These are phyloP conservation scores for Penicillium silybi DNA, from an alignment of 495 filamentous ascomycete genomes.

Conservation along the genomic window DNA sequence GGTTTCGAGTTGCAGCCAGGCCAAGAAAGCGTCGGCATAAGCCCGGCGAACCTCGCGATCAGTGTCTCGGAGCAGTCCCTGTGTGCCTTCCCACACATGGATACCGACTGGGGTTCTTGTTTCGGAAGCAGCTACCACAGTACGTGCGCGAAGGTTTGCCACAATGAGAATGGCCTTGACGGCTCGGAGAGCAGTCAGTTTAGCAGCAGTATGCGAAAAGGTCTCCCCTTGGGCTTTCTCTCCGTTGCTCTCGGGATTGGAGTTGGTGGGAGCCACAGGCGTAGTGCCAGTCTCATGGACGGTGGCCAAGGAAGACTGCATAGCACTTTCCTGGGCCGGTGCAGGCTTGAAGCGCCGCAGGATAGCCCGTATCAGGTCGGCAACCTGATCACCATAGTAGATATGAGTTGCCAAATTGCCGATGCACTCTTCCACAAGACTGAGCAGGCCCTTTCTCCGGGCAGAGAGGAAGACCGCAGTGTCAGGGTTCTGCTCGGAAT, in stretches of 20 bases:
- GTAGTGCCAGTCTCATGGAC: slow-evolving; percentile 33
- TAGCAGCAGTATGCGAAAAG: slow-evolving; percentile 70
- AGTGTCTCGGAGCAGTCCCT: slow-evolving; percentile 78
- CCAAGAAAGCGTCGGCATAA: slow-evolving; percentile 75
- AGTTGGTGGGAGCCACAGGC: slow-evolving; percentile 1
- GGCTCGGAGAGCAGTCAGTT: slow-evolving; percentile 70
- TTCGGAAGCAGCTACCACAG: slow-evolving; percentile 57
- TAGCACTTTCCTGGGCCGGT: slow-evolving; percentile 35
- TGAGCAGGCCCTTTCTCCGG: slow-evolving; percentile 52
- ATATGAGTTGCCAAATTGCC: slow-evolving; percentile 85
- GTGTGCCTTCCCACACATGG: slow-evolving; percentile 85
- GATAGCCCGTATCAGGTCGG: slow-evolving; percentile 82
- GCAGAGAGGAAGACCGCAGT: slow-evolving; percentile 34
- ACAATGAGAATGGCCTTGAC: slow-evolving; percentile 77
- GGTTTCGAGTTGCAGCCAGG: slow-evolving; percentile 79
- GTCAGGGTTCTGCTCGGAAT: slow-evolving; percentile 3
- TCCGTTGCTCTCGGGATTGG: slow-evolving; percentile 18
- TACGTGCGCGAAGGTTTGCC: slow-evolving; percentile 61
- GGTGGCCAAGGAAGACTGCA: slow-evolving; percentile 33
- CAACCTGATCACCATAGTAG: slow-evolving; percentile 91
- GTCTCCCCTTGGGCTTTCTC: slow-evolving; percentile 35
- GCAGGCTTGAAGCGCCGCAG: slow-evolving; percentile 69
- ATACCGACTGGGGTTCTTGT: slow-evolving; percentile 70
- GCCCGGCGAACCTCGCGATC: slow-evolving; percentile 73
- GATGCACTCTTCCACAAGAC: slow-evolving; percentile 69